Base-by-base conservation (phyloP, 257 asterid species). In the Nicotiana attenuata region DNA sequence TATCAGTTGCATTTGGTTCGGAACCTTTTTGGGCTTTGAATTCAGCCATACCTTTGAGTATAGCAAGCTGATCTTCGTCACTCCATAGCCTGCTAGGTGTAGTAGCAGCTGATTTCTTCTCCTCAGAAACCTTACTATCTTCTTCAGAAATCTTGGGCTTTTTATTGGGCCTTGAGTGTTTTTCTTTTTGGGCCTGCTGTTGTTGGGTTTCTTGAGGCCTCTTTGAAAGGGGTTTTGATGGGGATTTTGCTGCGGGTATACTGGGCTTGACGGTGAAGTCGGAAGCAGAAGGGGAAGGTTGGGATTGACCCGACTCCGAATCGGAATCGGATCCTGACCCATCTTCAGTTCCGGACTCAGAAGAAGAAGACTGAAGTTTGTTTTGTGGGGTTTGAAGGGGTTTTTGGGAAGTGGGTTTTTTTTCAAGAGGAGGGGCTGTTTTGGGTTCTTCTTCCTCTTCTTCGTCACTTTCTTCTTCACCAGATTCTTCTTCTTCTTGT, bases 31-130 rank as follows among this genome's bases (percentile, higher is more conserved):
- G 19, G 24, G 78, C 73, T 81, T 77, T 87, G 80, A 85, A 91
- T 7, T 92, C 88, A 77, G 83, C 69, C 86, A 92, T 87, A 28
- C 94, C 93, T 50, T 78, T 86, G 47, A 93, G 83, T n/a, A 92
- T 31, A 15, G 83, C 81, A 64, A 90, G 78, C 83, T 89, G 93
- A 41, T 94, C 96, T 53, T 85, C 91, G 15, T 86, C 85, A 64
- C 87, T 84, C 93, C 94, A 94, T 17, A 90, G 68, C 85, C 93
- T 87, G 8, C 50, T 65, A 16, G 68, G 81, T 9, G 89, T 80
- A 60, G 56, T 5, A 13, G 83, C 28, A 31, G 65, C 28, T 41
- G 59, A 53, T 50, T 76, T 82, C 14, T 82, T 78, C 85, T 77
- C 89, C 31, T 86, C 50, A 41, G 50, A 41, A 41, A 41, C 50